These are phyloP conservation scores for Nakaseomyces nivariensis DNA, from an alignment of 1,139 yeast species.

Conservation along the genomic window DNA sequence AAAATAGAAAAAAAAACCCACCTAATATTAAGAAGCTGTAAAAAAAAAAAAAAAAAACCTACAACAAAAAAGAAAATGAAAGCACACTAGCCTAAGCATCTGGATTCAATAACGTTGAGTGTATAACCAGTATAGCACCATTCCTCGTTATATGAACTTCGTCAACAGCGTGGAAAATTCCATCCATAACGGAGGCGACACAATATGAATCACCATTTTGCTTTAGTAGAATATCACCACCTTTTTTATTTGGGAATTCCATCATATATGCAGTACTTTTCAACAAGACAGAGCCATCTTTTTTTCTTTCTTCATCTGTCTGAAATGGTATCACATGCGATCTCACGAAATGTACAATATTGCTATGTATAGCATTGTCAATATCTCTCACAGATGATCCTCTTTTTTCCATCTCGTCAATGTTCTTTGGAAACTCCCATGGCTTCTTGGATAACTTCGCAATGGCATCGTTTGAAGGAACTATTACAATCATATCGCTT, in stretches of 20 bases:
- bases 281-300: conserved; percentile 2
- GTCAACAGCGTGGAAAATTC: conserved; percentile 34
- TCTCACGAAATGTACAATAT: conserved; percentile 42
- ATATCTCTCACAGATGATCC: conserved; percentile 32
- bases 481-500: conserved; percentile 37
- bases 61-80: neutral
- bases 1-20: neutral
- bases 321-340: conserved; percentile 40
- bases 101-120: conserved; percentile 32
- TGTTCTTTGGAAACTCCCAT: conserved; percentile 54
- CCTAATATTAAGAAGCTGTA: neutral
- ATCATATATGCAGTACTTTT: neutral
- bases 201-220: conserved; percentile 36
- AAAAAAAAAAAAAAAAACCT: neutral
- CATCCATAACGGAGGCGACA: conserved; percentile 31
- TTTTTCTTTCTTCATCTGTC: conserved; percentile 3
- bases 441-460: conserved; percentile 40
- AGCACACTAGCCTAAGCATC: neutral
- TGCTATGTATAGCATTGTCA: conserved; percentile 37
- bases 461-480: conserved; percentile 53
- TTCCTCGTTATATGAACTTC: conserved; percentile 42
- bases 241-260: conserved; percentile 30
- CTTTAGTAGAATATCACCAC: conserved; percentile 36
- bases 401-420: conserved; percentile 26
- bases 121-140: conserved; percentile 48